Percentiles rank a stretch among this genome's conserved stretches.
phyloP scores from a whole-genome alignment of 805 yeast genomes.

The Ogataea nonfermentans region DNA sequence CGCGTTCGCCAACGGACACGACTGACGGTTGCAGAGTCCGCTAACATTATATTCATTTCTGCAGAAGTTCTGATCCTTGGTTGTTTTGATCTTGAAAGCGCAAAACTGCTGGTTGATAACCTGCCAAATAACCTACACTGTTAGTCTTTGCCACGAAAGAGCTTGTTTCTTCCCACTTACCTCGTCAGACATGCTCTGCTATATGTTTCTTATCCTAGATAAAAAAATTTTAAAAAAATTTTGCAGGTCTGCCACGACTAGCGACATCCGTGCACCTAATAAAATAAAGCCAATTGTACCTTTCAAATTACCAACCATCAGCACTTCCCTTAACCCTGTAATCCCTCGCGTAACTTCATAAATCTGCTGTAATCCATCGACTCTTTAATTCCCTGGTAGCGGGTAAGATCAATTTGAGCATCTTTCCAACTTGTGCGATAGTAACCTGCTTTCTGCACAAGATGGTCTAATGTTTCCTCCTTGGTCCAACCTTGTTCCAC shows the following conservation, averaged over 20 bases:
- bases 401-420: slow-evolving; percentile 43
- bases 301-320: slow-evolving; percentile 3
- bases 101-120: slow-evolving; percentile 94
- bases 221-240: slow-evolving; percentile 6
- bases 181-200: slow-evolving; percentile 29
- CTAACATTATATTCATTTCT: slow-evolving; percentile 94
- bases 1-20: slow-evolving; percentile 96
- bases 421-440: slow-evolving; percentile 26
- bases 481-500: slow-evolving; percentile 82
- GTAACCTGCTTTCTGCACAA: slow-evolving; percentile 72
- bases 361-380: slow-evolving; percentile 43
- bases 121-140: slow-evolving; percentile 89
- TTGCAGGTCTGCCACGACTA: slow-evolving; percentile 1
- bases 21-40: slow-evolving; percentile 88
- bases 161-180: slow-evolving; percentile 18
- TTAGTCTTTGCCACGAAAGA: background rate
- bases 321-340: slow-evolving; percentile 2
- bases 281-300: slow-evolving; percentile 5
- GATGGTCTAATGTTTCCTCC: slow-evolving; percentile 62
- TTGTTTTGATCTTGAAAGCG: slow-evolving; percentile 87
- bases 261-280: slow-evolving; percentile 9
- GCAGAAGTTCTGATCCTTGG: slow-evolving; percentile 88
- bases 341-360: slow-evolving; percentile 18
- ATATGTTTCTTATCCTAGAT: slow-evolving; percentile 7
- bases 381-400: slow-evolving; percentile 57